These are phyloP conservation scores for Taphrina confusa DNA, from an alignment of 1,139 yeast species.

Conservation along the genomic window DNA sequence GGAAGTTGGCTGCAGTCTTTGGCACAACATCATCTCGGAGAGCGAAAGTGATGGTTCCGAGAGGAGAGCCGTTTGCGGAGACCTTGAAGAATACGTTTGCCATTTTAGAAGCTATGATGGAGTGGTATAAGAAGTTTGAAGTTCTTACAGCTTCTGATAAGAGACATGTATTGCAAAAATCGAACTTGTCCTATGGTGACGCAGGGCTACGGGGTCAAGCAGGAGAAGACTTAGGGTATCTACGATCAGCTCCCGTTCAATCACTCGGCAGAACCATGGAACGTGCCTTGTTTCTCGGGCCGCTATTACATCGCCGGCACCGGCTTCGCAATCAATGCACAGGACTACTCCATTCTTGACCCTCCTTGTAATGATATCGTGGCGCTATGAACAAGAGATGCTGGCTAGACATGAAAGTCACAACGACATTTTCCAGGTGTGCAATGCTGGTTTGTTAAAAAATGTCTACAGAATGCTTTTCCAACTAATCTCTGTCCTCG, in stretches of 20 bases:
- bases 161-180: neutral
- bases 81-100: constrained; percentile 30
- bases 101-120: constrained; percentile 20
- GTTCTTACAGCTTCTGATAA: neutral
- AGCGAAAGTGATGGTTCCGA: constrained; percentile 78
- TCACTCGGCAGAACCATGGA: too few species aligned
- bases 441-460: neutral
- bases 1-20: constrained; percentile 97
- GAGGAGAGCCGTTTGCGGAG: constrained; percentile 48
- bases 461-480: constrained; percentile 9
- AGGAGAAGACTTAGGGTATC: neutral
- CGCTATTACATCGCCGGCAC: too few species aligned
- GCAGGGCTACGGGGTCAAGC: neutral
- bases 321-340: too few species aligned
- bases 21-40: constrained; percentile 94
- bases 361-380: too few species aligned
- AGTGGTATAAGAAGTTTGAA: neutral
- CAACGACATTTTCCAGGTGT: too few species aligned
- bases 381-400: too few species aligned
- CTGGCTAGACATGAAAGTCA: too few species aligned
- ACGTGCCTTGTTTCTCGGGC: too few species aligned
- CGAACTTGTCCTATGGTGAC: constrained; percentile 5
- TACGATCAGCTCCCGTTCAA: constrained; percentile 1
- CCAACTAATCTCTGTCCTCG: constrained; percentile 27
- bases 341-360: too few species aligned